These are phyloP conservation scores for Oryza punctata DNA, from an alignment of 176 grass and related monocot genomes.

Conservation along the genomic window DNA sequence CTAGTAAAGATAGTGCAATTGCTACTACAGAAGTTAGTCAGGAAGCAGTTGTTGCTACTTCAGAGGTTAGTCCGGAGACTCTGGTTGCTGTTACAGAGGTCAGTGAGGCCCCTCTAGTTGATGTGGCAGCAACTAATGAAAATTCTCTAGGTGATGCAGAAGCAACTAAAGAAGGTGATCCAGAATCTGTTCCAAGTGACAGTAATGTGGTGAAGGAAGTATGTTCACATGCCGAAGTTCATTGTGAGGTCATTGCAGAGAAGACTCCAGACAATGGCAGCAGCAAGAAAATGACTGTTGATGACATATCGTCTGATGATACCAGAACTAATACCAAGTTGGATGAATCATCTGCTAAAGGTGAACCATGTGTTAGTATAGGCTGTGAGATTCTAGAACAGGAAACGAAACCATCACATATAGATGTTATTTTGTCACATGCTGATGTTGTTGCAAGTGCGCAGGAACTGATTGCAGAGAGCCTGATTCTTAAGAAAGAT, in stretches of 20 bases:
- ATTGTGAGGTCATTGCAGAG: conserved; percentile 20
- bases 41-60: background rate
- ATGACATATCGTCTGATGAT: conserved; percentile 2
- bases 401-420: background rate
- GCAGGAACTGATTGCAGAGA: conserved; percentile 22
- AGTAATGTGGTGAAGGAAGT: conserved; percentile 28
- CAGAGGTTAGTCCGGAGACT: conserved; percentile 29
- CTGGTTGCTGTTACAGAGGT: conserved; percentile 41
- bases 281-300: conserved; percentile 24
- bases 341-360: conserved; percentile 23
- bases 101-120: conserved; percentile 23
- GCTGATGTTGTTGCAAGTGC: background rate
- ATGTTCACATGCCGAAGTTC: conserved; percentile 14
- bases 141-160: conserved; percentile 33
- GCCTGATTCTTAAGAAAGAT: conserved; percentile 25
- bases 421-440: background rate
- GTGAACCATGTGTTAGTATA: conserved; percentile 6
- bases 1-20: conserved; percentile 16
- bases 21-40: conserved; percentile 1
- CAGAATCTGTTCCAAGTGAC: conserved; percentile 31
- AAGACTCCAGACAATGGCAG: conserved; percentile 23
- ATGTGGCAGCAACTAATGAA: conserved; percentile 38
- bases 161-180: conserved; percentile 28
- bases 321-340: conserved; percentile 16
- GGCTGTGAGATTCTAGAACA: conserved; percentile 26